Base-by-base conservation (phyloP, 2,329 filamentous ascomycete species). In the Arthrobotrys conoides region DNA sequence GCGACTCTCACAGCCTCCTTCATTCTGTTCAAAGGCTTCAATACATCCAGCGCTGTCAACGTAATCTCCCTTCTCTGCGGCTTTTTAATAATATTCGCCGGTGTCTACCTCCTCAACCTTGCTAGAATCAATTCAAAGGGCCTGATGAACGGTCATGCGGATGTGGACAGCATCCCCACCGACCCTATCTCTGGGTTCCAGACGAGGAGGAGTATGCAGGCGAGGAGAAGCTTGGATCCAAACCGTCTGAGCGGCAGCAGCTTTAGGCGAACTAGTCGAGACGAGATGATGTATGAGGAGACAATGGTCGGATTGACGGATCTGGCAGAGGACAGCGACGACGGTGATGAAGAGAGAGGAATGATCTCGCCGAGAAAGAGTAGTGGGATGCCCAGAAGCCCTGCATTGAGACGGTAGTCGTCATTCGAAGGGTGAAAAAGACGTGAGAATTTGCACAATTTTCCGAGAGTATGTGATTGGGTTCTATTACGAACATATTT, bases 151-250 rank as follows among this genome's bases (percentile, higher is more conserved):
- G 80, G 79, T 16, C 72, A 80, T 44, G 88, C 89, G 68, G 90
- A 86, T 55, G 84, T 88, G 64, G 93, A 97, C 83, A 92, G 91
- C 61, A 92, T 94, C 3, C 96, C 95, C 12, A 97, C 94, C 14
- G 96, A 99, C 84, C 93, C 92, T 84, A 90, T 99, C 71, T 93
- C 94, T 30, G 93, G 92, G 80, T 89, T 97, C 81, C 93, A 96
- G 83, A 98, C 96, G 18, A 90, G 96, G 76, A 89, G 94, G 80
- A 97, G 93, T 83, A 97, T 99, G 93, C 96, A 98, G 84, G 88
- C 92, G 5, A 88, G 95, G 81, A 88, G 96, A 81, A 96, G 92
- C 82, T 84, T 90, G 14, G 88, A 89, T 55, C 86, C 85, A 33
- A 86, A 87, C 73, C 87, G 90, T 68, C 86, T 89, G 68, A 90